phyloP scores from a whole-genome alignment of 2,329 filamentous ascomycete genomes.

The Phaeosphaeriaceae sp. region DNA sequence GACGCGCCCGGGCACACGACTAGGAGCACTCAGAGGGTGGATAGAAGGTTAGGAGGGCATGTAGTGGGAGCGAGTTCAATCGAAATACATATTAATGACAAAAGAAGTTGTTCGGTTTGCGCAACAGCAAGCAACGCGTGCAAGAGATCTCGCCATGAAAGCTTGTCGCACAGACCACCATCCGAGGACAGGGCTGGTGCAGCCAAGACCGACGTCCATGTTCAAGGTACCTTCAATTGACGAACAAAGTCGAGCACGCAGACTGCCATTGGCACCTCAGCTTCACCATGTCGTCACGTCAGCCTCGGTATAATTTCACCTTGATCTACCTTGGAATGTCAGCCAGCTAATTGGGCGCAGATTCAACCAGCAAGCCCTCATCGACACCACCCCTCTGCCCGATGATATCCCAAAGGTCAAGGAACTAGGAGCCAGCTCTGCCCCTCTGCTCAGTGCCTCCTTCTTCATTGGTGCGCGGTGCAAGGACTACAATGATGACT shows the following conservation, averaged over 20 bases:
- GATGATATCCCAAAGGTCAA: slow-evolving; percentile 89
- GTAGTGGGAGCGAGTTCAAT: slow-evolving; percentile 10
- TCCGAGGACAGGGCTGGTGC: slow-evolving; percentile 1
- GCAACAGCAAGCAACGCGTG: slow-evolving; percentile 4
- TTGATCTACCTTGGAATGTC: slow-evolving; percentile 6
- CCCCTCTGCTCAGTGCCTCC: slow-evolving; percentile 86
- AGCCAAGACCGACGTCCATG: slow-evolving; percentile 27
- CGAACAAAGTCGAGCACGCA: slow-evolving; percentile 30
- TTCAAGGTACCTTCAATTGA: slow-evolving; percentile 25
- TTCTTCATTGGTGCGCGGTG: slow-evolving; percentile 98
- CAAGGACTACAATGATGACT: slow-evolving; percentile 96
- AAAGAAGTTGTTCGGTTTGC: slow-evolving; percentile 5
- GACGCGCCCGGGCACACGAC: slow-evolving; percentile 23
- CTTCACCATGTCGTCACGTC: slow-evolving; percentile 65
- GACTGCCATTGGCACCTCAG: slow-evolving; percentile 46
- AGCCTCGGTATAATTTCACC: slow-evolving; percentile 59
- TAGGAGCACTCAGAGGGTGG: background rate
- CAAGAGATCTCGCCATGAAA: slow-evolving; percentile 3
- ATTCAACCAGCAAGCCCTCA: slow-evolving; percentile 91
- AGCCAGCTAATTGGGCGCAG: slow-evolving; percentile 58
- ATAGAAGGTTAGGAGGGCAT: no score
- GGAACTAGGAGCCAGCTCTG: slow-evolving; percentile 92
- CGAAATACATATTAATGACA: slow-evolving; percentile 10
- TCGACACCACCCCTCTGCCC: slow-evolving; percentile 95
- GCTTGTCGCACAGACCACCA: slow-evolving; percentile 9